phyloP scores from a whole-genome alignment of 306 rosid species.

The Vachellia pachyceras region DNA sequence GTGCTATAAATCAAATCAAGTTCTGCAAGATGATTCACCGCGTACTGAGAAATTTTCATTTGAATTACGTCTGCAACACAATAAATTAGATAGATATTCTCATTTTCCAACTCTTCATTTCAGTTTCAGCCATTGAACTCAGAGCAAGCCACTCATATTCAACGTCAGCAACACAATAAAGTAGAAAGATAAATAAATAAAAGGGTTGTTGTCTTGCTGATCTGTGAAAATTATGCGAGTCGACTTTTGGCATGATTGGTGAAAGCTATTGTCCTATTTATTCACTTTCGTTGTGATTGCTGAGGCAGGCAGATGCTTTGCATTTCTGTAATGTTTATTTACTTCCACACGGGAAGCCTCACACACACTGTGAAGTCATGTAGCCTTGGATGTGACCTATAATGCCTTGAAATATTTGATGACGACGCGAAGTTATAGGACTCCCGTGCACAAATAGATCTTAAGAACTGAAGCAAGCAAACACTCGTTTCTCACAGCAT shows the following conservation, averaged over 20 bases:
- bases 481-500: not conserved
- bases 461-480: no score
- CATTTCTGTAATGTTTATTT: no score
- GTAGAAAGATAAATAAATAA: not conserved
- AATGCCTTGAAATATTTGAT: no score
- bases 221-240: constrained; percentile 43
- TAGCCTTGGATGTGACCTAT: no score
- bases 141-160: not conserved
- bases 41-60: constrained; percentile 33
- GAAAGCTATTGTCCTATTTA: constrained; percentile 34
- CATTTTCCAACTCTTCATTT: not conserved
- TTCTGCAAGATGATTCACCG: constrained; percentile 77
- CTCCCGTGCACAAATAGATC: no score
- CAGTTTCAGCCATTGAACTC: not conserved
- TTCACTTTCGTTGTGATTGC: constrained; percentile 35
- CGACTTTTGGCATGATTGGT: constrained; percentile 38
- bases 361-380: no score
- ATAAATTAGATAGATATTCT: no score
- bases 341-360: no score
- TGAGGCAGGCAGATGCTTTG: constrained; percentile 23
- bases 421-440: no score
- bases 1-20: constrained; percentile 66
- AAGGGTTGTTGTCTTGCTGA: constrained; percentile 29
- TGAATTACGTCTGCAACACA: no score
- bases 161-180: constrained; percentile 39